phyloP scores from a whole-genome alignment of 345 rosid genomes.

The Aegle marmelos region DNA sequence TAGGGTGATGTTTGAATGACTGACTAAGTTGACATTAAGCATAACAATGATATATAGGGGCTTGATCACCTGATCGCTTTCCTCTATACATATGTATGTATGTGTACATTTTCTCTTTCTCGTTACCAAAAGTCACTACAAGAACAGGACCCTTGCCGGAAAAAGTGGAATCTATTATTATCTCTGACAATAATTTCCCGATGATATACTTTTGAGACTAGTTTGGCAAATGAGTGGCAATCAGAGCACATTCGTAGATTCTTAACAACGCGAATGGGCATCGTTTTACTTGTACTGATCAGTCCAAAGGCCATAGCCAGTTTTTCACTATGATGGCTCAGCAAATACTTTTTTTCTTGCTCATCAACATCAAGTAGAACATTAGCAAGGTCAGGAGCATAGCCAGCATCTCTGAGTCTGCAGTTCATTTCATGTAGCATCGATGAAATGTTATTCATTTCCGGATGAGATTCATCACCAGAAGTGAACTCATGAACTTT shows the following conservation, averaged over 20 bases:
- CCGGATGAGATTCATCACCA: conserved; percentile 52
- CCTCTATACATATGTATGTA: no score
- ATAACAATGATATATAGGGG: neutral
- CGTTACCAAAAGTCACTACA: conserved; percentile 49
- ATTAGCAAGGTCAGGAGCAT: conserved; percentile 49
- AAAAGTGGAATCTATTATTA: conserved; percentile 58
- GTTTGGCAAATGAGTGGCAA: conserved; percentile 55
- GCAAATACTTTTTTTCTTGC: conserved; percentile 43
- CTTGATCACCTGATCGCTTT: neutral
- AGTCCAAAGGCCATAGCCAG: conserved; percentile 59
- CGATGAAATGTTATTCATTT: conserved; percentile 37
- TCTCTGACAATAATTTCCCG: conserved; percentile 53
- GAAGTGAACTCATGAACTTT: conserved; percentile 50
- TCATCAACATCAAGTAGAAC: conserved; percentile 62
- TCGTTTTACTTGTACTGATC: conserved; percentile 39
- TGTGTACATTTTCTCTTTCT: no score
- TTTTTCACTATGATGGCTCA: conserved; percentile 61
- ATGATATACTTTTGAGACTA: conserved; percentile 38
- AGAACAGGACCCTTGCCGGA: conserved; percentile 47
- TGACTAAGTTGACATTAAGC: neutral
- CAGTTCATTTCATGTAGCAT: conserved; percentile 48
- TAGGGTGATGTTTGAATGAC: neutral
- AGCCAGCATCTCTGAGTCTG: conserved; percentile 39
- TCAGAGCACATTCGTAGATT: conserved; percentile 61
- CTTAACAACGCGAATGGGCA: conserved; percentile 46